Percentiles rank a stretch among this genome's conserved stretches.
phyloP scores from a whole-genome alignment of 2,329 filamentous ascomycete genomes.

The Exophiala alcalophila region DNA sequence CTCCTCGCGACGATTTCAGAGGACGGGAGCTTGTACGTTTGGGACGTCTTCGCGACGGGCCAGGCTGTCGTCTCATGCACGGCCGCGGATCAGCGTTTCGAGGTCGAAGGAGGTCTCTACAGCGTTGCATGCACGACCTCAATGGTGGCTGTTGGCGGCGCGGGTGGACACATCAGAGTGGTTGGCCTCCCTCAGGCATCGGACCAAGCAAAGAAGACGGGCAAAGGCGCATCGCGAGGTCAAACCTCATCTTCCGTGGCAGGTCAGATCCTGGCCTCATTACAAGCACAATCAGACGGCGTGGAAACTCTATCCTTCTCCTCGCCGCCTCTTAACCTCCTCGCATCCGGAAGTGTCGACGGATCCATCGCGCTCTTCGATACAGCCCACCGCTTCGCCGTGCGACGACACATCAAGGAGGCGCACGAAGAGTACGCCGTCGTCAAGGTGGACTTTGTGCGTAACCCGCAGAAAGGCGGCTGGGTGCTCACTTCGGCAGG shows the following conservation, averaged over 20 bases:
- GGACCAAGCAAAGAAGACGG: conserved; percentile 49
- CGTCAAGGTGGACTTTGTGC: conserved; percentile 81
- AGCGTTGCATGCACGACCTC: conserved; percentile 77
- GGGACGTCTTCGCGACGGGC: conserved; percentile 73
- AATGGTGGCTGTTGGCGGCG: conserved; percentile 82
- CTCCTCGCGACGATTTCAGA: conserved; percentile 86
- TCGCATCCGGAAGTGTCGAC: conserved; percentile 63
- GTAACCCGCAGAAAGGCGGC: conserved; percentile 39
- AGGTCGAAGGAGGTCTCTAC: conserved; percentile 86
- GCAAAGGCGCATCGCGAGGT: conserved; percentile 42
- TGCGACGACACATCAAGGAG: conserved; percentile 75
- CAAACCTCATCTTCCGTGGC: conserved; percentile 46
- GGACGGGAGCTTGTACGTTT: conserved; percentile 84
- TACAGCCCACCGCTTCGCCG: conserved; percentile 76
- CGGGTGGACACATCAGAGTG: conserved; percentile 79
- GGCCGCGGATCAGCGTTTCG: conserved; percentile 80
- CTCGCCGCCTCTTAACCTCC: conserved; percentile 57
- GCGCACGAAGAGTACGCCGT: conserved; percentile 87
- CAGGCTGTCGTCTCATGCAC: conserved; percentile 75
- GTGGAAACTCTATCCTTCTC: conserved; percentile 73
- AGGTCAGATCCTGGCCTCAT: conserved; percentile 73
- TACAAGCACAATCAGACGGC: conserved; percentile 74
- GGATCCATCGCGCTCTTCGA: conserved; percentile 81
- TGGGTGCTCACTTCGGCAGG: conserved; percentile 84
- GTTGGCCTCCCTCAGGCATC: conserved; percentile 70